Evolutionary conservation across 2,329 filamentous ascomycete species (phyloP), one percentile per base, ranked within the genome.

Genomic region (Chrysoporthe deuterocubensis): DNA sequence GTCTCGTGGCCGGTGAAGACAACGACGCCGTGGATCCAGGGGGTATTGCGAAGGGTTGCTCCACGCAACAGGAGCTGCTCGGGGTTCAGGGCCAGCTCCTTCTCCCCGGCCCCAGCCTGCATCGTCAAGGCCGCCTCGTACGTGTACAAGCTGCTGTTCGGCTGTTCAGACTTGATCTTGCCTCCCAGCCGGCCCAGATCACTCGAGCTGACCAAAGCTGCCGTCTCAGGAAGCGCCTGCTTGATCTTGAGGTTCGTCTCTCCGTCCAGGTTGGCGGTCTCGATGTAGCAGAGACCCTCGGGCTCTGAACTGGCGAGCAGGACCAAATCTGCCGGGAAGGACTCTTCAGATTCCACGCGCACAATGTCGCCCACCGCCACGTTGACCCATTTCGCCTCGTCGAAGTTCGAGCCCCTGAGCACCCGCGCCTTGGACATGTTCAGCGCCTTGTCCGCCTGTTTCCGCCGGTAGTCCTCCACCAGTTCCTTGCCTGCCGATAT

Each of bases 211-310:
- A 99, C 94, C 76, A 97, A 85, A 69, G 91, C 85, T 16, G 92
- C 90, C 0, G 96, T 99, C 82, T 99, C 96, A 0, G 96, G 95
- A 65, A 97, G 90, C 1, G 90, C 95, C 81, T 99, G 96, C 82
- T 99, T 99, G 82, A 99, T 97, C 81, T 99, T 99, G 73, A 99
- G 82, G 77, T 99, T 99, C 26, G 96, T 99, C 81, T 99, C 96
- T 73, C 96, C 96, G 75, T 99, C 96, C 68, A 99, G 84, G 77
- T 99, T 99, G 34, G 96, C 95, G 1, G 96, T 99, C 81, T 99
- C 96, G 76, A 99, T 98, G 78, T 99, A 99, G 81, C 96, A 99
- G 67, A 99, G 82, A 74, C 96, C 96, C 82, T 99, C 96, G 1
- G 96, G 96, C 78, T 99, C 96, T 7, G 96, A 98, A 75, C 93